These are phyloP conservation scores for Goffeauzyma gilvescens DNA, from an alignment of 768 basidiomycete species.

Conservation along the genomic window DNA sequence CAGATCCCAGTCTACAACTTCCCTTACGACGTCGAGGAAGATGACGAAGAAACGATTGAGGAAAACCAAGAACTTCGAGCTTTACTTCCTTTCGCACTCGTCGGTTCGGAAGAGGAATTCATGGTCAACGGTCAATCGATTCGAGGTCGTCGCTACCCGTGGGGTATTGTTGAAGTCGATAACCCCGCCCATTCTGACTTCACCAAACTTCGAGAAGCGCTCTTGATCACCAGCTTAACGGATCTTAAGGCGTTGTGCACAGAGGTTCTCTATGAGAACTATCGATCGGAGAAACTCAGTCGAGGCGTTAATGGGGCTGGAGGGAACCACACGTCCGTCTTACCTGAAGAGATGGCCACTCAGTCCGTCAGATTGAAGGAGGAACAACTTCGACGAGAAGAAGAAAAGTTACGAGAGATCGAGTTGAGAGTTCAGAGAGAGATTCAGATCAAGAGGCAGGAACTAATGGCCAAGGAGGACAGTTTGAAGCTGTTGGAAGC, in stretches of 20 bases:
- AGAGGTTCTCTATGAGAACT: slow-evolving; percentile 59
- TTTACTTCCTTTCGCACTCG: slow-evolving; percentile 85
- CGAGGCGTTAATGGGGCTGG: slow-evolving; percentile 66
- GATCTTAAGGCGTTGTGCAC: slow-evolving; percentile 50
- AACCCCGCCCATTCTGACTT: slow-evolving; percentile 99
- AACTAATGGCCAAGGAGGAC: slow-evolving; percentile 87
- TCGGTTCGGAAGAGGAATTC: slow-evolving; percentile 93
- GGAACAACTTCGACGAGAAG: slow-evolving; percentile 89
- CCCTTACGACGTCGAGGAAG: slow-evolving; percentile 97
- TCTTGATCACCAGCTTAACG: slow-evolving; percentile 80
- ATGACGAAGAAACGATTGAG: slow-evolving; percentile 93
- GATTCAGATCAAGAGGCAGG: slow-evolving; percentile 93
- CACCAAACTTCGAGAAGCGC: slow-evolving; percentile 69
- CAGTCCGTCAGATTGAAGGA: slow-evolving; percentile 96
- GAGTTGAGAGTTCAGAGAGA: slow-evolving; percentile 95
- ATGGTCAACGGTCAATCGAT: slow-evolving; percentile 69
- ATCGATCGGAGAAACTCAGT: slow-evolving; percentile 92
- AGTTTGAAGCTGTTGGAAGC: slow-evolving; percentile 31
- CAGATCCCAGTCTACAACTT: slow-evolving; percentile 98
- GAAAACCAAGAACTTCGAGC: slow-evolving; percentile 92
- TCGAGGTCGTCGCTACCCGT: slow-evolving; percentile 87
- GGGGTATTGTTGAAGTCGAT: slow-evolving; percentile 97
- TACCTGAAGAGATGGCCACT: slow-evolving; percentile 88
- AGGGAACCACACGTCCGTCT: slow-evolving; percentile 46
- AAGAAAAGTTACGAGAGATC: slow-evolving; percentile 96